Base-by-base conservation (phyloP, 768 basidiomycete species). In the button mushroom (Agaricus bisporus) region DNA sequence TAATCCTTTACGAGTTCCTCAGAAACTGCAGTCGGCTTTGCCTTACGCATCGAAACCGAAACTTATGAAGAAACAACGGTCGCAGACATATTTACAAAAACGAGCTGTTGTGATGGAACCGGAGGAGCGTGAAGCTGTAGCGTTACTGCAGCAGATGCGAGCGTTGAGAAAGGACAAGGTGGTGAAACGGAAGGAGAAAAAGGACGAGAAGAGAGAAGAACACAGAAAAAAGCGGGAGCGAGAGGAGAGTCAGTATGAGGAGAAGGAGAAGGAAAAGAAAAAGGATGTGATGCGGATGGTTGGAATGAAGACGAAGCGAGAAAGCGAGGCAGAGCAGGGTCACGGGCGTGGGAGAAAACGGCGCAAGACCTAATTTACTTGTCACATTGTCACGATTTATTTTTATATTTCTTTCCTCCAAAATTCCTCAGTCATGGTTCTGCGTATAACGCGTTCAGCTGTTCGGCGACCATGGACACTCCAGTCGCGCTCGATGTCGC, bases 21-120 rank as follows among this genome's bases (percentile, higher is more conserved):
- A 85, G 64, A 91, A 91, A 61, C 79, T 99, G n/a, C 94, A 98
- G 68, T 83, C 92, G 0, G 73, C 85, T 2, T 74, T 98, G 10
- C 97, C 97, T 0, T 99, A 88, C 62, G 91, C 93, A 1, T 88
- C 90, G 32, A 99, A 99, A 69, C 91, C 94, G 17, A 89, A 88
- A 68, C 66, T 86, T 36, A 86, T 89, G 79, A 78, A 80, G 59
- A 76, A 87, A 7, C 93, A 92, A 68, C 70, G 73, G 35, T 72
- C 71, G 51, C 75, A 79, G 66, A 93, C 94, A n/a, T 97, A 98
- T 69, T 70, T 98, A 64, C 91, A 94, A 69, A 91, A 90, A 68
- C 85, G 97, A 11, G 94, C 95, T 1, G 94, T 98, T 22, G 85
- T 99, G 42, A 80, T 98, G 78, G 90, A 95, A 63, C 90, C 91